Evolutionary conservation across 306 rosid species (phyloP), one percentile per base, ranked within the genome.

Genomic region (Dalbergia cochinchinensis): DNA sequence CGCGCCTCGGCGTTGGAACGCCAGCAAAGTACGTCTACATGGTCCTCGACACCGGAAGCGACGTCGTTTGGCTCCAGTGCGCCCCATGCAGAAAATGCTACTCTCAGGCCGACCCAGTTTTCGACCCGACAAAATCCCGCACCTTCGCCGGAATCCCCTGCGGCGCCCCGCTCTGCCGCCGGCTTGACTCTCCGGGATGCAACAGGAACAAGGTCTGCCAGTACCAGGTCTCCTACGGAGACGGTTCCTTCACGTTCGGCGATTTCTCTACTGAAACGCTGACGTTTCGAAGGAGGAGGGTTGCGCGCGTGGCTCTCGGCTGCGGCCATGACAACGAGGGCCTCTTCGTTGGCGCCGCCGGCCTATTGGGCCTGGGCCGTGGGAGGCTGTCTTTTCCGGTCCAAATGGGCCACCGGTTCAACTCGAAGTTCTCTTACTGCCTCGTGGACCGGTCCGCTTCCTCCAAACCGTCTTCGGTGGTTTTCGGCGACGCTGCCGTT

Each of bases 241-340:
- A 94, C 37, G 99, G 97, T 7, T 94, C 99, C 0, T 91, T 91
- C 86, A 94, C 97, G 0, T 12, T 85, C 6, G 98, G 96, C 0
- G 92, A 95, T n/a, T 92, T 95, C 79, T 84, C 92, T 79, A 89
- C 98, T 14, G 97, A 95, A 83, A 92, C 98, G 20, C 86, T 92
- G 63, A 95, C 99, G 19, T 95, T 95, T 73, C 92, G 99, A 0
- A 58, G 85, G 66, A 80, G 76, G 0, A 82, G 86, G 15, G 92
- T 95, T 33, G 69, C 75, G 22, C 90, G 88, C 4, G 98, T 95
- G 11, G 98, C 99, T 0, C 71, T 95, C 2, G 98, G 98, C 0
- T 92, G 99, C 14, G 98, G 99, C 86, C 99, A 95, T 79, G 92
- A 91, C 34, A 90, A 95, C 35, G 93, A 90, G 69, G 98, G 98